Conservation (phyloP, 2,329 filamentous ascomycete genomes). For the Emericellopsis cladophorae region DNA sequence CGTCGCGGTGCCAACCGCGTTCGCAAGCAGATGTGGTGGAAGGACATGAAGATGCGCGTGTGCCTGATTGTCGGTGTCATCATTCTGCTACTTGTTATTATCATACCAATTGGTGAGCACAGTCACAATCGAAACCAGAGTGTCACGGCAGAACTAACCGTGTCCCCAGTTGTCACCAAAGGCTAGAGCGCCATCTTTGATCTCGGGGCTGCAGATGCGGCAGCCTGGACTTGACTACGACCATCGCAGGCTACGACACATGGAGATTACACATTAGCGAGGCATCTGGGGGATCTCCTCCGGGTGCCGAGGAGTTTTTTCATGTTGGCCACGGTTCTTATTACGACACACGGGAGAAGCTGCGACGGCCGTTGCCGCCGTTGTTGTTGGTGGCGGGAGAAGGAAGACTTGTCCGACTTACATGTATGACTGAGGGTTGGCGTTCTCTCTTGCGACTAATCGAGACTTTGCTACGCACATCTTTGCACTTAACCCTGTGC, state of each 20-base stretch:
- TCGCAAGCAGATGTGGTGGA: slow-evolving; percentile 99
- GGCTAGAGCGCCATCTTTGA: background rate
- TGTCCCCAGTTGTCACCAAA: slow-evolving; percentile 1
- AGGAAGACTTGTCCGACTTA: slow-evolving; percentile 2
- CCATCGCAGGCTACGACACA: background rate
- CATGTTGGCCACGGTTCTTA: slow-evolving; percentile 2
- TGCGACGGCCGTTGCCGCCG: background rate
- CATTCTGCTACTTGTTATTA: slow-evolving; percentile 83
- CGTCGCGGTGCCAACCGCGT: slow-evolving; percentile 92
- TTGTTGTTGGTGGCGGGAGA: background rate
- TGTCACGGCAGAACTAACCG: background rate
- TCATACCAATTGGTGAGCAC: slow-evolving; percentile 70
- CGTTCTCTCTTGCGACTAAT: slow-evolving; percentile 3
- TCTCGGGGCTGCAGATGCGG: background rate
- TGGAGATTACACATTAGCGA: background rate
- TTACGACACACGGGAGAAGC: background rate
- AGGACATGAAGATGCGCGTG: slow-evolving; percentile 99
- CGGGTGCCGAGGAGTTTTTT: slow-evolving; percentile 2
- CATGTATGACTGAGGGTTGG: slow-evolving; percentile 4
- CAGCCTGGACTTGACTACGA: background rate
- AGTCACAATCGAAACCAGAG: background rate
- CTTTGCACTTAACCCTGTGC: background rate
- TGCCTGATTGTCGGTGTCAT: slow-evolving; percentile 87
- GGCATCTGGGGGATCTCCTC: background rate
- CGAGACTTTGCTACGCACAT: slow-evolving; percentile 1